Conservation (phyloP, 805 yeast species). For the Tetrapisispora namnaoensis region DNA sequence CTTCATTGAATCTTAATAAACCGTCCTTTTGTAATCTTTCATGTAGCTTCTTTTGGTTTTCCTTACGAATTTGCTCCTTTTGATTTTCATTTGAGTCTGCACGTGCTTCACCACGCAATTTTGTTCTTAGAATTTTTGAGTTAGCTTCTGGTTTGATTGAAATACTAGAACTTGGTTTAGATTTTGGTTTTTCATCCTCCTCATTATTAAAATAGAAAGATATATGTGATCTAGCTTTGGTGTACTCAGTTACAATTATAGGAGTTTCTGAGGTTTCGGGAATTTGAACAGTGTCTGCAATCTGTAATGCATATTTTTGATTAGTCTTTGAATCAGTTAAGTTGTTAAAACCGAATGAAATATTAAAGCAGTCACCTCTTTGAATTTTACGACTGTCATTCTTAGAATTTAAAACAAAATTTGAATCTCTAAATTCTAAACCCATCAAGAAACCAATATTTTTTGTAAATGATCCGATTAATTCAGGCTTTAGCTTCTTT, state of each 20-base stretch:
- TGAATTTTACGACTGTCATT: slow-evolving; percentile 51
- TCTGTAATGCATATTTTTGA: slow-evolving; percentile 56
- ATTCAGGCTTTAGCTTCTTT: slow-evolving; percentile 52
- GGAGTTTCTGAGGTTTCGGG: slow-evolving; percentile 42
- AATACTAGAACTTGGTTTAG: slow-evolving; percentile 32
- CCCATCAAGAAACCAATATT: slow-evolving; percentile 87
- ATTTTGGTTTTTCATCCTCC: slow-evolving; percentile 36
- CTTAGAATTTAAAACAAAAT: slow-evolving; percentile 62
- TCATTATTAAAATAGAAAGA: slow-evolving; percentile 78
- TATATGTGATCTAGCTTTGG: slow-evolving; percentile 62
- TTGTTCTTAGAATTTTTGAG: slow-evolving; percentile 67
- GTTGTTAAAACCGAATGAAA: slow-evolving; percentile 69
- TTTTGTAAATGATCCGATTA: slow-evolving; percentile 56
- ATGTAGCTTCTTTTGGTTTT: slow-evolving; percentile 73
- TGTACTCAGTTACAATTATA: slow-evolving; percentile 58
- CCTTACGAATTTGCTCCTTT: slow-evolving; percentile 68
- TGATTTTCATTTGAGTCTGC: slow-evolving; percentile 60
- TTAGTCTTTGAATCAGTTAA: slow-evolving; percentile 42
- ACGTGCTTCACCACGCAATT: slow-evolving; percentile 66
- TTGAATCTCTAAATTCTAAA: slow-evolving; percentile 76
- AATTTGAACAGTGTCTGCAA: slow-evolving; percentile 75
- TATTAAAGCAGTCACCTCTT: slow-evolving; percentile 64
- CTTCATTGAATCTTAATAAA: slow-evolving; percentile 65
- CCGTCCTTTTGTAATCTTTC: slow-evolving; percentile 84
- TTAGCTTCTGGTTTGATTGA: slow-evolving; percentile 26